These are phyloP conservation scores for Pilobolus umbonatus DNA, from an alignment of 192 early-diverging fungal species.

Conservation along the genomic window DNA sequence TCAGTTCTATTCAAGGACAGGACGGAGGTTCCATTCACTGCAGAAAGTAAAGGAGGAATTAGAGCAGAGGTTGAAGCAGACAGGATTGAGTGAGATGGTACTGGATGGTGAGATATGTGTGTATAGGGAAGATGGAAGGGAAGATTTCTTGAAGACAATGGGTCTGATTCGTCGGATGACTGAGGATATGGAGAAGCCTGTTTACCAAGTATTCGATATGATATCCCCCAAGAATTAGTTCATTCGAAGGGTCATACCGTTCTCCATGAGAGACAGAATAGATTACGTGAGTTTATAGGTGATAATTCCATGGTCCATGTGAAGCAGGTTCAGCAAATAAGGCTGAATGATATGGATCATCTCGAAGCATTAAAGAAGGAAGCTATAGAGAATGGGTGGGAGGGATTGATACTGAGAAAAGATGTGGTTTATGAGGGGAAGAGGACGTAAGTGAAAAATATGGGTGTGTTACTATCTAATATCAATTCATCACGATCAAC, in stretches of 20 bases:
- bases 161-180: slow-evolving; percentile 14
- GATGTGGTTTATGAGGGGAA: slow-evolving; percentile 49
- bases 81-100: slow-evolving; percentile 22
- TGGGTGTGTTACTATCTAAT: neutral
- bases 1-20: slow-evolving; percentile 38
- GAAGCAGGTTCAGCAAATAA: slow-evolving; percentile 22
- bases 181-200: slow-evolving; percentile 22
- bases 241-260: slow-evolving; percentile 12
- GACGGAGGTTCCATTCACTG: slow-evolving; percentile 28
- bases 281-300: slow-evolving; percentile 12
- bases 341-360: slow-evolving; percentile 28
- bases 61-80: neutral
- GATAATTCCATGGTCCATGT: neutral
- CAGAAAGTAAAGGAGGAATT: slow-evolving; percentile 17
- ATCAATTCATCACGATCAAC: neutral
- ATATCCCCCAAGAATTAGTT: slow-evolving; percentile 33
- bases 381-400: slow-evolving; percentile 41
- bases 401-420: slow-evolving; percentile 47
- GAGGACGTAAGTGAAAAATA: slow-evolving; percentile 33
- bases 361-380: slow-evolving; percentile 25
- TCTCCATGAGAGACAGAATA: slow-evolving; percentile 31
- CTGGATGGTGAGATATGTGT: slow-evolving; percentile 51
- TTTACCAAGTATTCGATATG: slow-evolving; percentile 48
- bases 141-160: slow-evolving; percentile 21
- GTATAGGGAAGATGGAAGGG: slow-evolving; percentile 12